A percentile compares a stretch with the other conserved stretches of the same genome.
phyloP scores from a whole-genome alignment of 495 filamentous ascomycete genomes.

The Penicillium pancosmium region DNA sequence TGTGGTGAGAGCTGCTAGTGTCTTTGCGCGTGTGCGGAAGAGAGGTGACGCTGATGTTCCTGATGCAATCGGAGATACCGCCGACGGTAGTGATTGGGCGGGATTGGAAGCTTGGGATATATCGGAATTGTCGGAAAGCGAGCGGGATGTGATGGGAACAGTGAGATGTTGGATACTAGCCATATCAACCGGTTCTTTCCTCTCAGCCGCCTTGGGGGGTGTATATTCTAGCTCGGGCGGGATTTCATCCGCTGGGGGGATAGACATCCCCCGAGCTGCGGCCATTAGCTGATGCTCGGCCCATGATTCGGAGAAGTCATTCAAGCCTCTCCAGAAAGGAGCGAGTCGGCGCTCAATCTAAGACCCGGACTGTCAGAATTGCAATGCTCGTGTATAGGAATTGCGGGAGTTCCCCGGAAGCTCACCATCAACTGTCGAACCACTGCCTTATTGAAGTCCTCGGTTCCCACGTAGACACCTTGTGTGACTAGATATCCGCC shows the following conservation, averaged over 20 bases:
- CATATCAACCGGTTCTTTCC: slow-evolving; percentile 39
- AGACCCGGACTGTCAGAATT: background rate
- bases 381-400: background rate
- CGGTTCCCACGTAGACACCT: slow-evolving; percentile 86
- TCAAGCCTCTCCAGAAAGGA: slow-evolving; percentile 92
- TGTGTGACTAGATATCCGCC: slow-evolving; percentile 94
- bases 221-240: slow-evolving; percentile 65
- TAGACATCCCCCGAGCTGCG: slow-evolving; percentile 79
- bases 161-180: slow-evolving; percentile 66
- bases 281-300: slow-evolving; percentile 92
- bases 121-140: slow-evolving; percentile 77
- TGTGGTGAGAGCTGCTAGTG: slow-evolving; percentile 78
- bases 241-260: slow-evolving; percentile 81
- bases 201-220: slow-evolving; percentile 43
- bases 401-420: background rate
- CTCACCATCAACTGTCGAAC: slow-evolving; percentile 92
- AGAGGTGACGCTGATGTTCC: slow-evolving; percentile 65
- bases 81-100: slow-evolving; percentile 53
- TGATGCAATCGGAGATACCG: slow-evolving; percentile 52
- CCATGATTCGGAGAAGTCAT: slow-evolving; percentile 88
- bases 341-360: slow-evolving; percentile 92
- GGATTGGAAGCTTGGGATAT: slow-evolving; percentile 50
- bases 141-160: slow-evolving; percentile 73
- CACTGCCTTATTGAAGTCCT: slow-evolving; percentile 89
- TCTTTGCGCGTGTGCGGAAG: slow-evolving; percentile 75